A percentile compares a stretch with the other conserved stretches of the same genome.
Conservation (phyloP, 2,329 filamentous ascomycete species). For the Aspergillus ibericus region DNA sequence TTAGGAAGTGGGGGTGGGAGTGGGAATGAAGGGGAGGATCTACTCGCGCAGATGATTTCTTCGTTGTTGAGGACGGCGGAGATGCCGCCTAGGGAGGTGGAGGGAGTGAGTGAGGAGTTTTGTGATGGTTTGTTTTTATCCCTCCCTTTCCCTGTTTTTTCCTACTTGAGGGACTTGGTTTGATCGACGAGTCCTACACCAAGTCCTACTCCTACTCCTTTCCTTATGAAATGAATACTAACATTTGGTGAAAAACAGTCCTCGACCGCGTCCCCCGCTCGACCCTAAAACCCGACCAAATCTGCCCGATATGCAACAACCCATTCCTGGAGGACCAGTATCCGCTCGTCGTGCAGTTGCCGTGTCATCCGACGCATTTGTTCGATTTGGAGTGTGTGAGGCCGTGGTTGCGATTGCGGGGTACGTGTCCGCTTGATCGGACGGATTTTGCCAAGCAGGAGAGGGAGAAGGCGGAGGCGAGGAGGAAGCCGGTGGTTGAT, state of each 20-base stretch:
- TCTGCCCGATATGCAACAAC: constrained; percentile 62
- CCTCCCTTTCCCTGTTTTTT: not conserved
- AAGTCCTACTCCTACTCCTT: no score
- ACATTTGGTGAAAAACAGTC: constrained; percentile 33
- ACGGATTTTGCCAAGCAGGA: constrained; percentile 59
- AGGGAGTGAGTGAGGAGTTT: constrained; percentile 63
- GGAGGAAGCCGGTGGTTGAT: constrained; percentile 45
- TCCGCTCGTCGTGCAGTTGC: constrained; percentile 63
- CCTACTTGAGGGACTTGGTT: no score
- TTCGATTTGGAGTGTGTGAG: constrained; percentile 67
- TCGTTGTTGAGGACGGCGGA: constrained; percentile 57
- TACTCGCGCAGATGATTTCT: constrained; percentile 58
- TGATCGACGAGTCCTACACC: no score
- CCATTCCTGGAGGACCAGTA: constrained; percentile 63
- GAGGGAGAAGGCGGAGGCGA: constrained; percentile 53
- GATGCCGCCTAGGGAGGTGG: constrained; percentile 59
- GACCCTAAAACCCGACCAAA: constrained; percentile 53
- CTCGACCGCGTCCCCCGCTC: constrained; percentile 60
- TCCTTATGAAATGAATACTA: not conserved
- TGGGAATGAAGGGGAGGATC: constrained; percentile 34
- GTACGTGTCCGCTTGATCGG: constrained; percentile 64
- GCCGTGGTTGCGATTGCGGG: constrained; percentile 64
- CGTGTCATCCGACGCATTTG: constrained; percentile 61
- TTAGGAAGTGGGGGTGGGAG: constrained; percentile 18
- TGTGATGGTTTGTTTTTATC: constrained; percentile 48